Conservation (phyloP, 2,329 filamentous ascomycete genomes). For the Escovopsis weberi region DNA sequence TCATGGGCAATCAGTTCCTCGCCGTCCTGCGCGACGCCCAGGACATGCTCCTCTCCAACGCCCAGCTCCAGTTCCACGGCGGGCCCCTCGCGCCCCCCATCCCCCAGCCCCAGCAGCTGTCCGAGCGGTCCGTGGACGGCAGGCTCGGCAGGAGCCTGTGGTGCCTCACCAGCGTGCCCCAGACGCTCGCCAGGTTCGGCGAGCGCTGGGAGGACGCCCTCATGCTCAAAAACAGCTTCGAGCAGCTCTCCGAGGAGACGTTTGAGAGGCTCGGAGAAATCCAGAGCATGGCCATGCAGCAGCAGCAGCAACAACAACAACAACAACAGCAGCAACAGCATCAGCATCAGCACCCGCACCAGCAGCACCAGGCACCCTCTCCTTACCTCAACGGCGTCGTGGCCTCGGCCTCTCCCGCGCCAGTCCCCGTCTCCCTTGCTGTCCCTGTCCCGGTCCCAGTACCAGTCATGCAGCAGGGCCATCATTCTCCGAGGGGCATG, state of each 20-base stretch:
- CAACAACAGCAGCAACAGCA: constrained; percentile 23
- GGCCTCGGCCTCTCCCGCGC: neutral
- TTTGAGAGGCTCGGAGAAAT: constrained; percentile 26
- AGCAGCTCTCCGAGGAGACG: constrained; percentile 31
- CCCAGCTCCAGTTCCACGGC: constrained; percentile 23
- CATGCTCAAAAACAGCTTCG: constrained; percentile 38
- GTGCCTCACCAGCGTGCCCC: constrained; percentile 38
- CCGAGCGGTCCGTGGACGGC: constrained; percentile 37
- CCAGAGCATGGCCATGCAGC: constrained; percentile 16
- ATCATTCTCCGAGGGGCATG: constrained; percentile 7
- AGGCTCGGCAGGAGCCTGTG: constrained; percentile 41
- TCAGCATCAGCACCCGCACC: constrained; percentile 1
- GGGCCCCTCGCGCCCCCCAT: constrained; percentile 23
- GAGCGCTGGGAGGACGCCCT: constrained; percentile 44
- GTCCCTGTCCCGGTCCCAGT: too few relatives aligned
- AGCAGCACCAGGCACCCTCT: too few relatives aligned
- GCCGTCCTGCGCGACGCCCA: constrained; percentile 44
- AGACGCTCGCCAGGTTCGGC: constrained; percentile 41
- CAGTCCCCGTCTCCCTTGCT: neutral
- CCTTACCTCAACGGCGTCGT: constrained; percentile 5
- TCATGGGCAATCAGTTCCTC: constrained; percentile 50
- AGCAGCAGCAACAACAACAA: constrained; percentile 11
- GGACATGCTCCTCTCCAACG: constrained; percentile 39
- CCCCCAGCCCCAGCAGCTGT: constrained; percentile 20
- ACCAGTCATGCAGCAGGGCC: constrained; percentile 3